phyloP scores from a whole-genome alignment of 371 early-diverging fungal genomes.

The Smittium culicis region DNA sequence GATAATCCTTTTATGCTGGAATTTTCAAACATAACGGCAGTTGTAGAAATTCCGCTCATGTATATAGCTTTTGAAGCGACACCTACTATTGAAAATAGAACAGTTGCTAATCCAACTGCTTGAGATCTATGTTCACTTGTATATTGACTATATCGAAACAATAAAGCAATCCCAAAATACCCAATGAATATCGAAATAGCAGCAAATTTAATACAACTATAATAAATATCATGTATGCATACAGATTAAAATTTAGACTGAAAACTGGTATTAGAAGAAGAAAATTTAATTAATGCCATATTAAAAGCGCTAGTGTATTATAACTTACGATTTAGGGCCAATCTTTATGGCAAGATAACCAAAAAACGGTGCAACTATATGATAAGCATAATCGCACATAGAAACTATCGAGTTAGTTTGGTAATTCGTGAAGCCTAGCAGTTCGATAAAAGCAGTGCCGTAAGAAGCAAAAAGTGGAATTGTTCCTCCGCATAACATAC shows the following conservation, averaged over 20 bases:
- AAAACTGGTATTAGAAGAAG: conserved; percentile 11
- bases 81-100: conserved; percentile 42
- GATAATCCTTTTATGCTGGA: conserved; percentile 42
- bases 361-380: conserved; percentile 38
- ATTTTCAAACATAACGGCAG: conserved; percentile 39
- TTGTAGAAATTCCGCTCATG: conserved; percentile 43
- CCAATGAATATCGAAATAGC: conserved; percentile 25
- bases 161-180: conserved; percentile 23
- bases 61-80: conserved; percentile 44
- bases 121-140: conserved; percentile 16
- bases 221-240: not conserved
- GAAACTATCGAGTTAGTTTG: conserved; percentile 37
- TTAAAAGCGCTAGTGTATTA: too few relatives aligned
- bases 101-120: conserved; percentile 29
- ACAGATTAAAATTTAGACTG: not conserved
- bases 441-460: conserved; percentile 31
- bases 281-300: conserved; percentile 15
- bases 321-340: conserved; percentile 29
- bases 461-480: conserved; percentile 40
- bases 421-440: conserved; percentile 33
- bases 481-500: conserved; percentile 39
- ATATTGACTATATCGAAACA: conserved; percentile 12
- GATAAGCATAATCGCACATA: conserved; percentile 39
- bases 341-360: conserved; percentile 33
- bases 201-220: conserved; percentile 21